Evolutionary conservation across 176 grass and related monocot species (phyloP).

Genomic region (Zea mays): DNA sequence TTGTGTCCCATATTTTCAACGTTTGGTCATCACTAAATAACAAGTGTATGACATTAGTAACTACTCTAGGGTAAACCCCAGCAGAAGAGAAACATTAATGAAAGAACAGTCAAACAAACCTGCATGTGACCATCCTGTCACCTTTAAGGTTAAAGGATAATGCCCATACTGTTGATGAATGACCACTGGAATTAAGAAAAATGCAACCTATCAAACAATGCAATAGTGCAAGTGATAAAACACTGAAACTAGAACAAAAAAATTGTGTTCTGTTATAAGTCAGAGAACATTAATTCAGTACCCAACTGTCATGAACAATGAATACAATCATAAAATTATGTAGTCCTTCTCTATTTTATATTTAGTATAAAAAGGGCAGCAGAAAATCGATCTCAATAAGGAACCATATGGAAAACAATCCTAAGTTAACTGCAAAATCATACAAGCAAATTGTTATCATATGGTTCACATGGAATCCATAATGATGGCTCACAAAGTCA

Average conservation of each 20-base stretch:
- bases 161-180: conserved; percentile 91
- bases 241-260: conserved; percentile 16
- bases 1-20: conserved; percentile 86
- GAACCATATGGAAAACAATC: conserved; percentile 2
- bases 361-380: not conserved
- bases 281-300: not conserved
- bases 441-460: conserved; percentile 7
- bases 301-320: conserved; percentile 16
- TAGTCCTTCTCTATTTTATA: not conserved
- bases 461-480: conserved; percentile 23
- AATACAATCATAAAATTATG: not conserved
- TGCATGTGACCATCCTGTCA: conserved; percentile 91
- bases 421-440: conserved; percentile 7
- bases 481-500: not conserved
- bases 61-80: not conserved
- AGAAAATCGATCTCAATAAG: conserved; percentile 2
- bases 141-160: conserved; percentile 79
- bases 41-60: conserved; percentile 35
- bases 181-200: conserved; percentile 60
- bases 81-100: conserved; percentile 28
- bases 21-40: conserved; percentile 83
- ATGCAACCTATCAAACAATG: conserved; percentile 31
- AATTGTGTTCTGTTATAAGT: not conserved
- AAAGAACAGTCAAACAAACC: conserved; percentile 46
- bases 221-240: conserved; percentile 1